Evolutionary conservation across 208 protist species (phyloP).

Genomic region (Trypanosoma congolense): DNA sequence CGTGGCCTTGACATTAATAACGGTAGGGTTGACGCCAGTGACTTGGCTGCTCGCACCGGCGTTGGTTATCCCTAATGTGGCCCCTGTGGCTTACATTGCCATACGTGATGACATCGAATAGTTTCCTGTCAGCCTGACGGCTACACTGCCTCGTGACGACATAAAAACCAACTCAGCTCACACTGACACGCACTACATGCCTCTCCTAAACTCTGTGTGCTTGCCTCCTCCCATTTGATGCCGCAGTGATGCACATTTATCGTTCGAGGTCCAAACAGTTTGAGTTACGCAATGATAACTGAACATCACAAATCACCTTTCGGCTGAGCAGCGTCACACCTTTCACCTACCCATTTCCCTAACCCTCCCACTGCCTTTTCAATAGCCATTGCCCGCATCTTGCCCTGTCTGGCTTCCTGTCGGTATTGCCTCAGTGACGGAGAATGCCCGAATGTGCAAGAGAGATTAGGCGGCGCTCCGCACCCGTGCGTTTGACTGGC

Average conservation of each 20-base stretch:
- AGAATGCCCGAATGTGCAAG: conserved; percentile 1
- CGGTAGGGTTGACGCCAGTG: too few species aligned
- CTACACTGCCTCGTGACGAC: background rate
- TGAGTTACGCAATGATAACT: conserved; percentile 3
- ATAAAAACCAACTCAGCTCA: conserved; percentile 5
- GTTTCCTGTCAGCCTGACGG: conserved; percentile 9
- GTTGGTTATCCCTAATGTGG: too few species aligned
- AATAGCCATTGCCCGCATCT: background rate
- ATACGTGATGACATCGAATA: conserved; percentile 2
- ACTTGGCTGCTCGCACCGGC: too few species aligned
- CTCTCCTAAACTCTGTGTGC: background rate
- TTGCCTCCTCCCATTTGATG: background rate
- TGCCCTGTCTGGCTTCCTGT: conserved; percentile 4
- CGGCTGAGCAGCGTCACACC: background rate
- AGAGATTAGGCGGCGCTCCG: background rate
- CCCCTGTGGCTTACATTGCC: background rate
- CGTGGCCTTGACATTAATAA: too few species aligned
- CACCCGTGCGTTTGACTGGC: too few species aligned
- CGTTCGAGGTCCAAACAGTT: conserved; percentile 7
- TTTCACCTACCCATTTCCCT: background rate
- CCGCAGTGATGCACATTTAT: conserved; percentile 2
- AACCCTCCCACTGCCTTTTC: background rate
- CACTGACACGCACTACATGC: background rate
- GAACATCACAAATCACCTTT: conserved; percentile 8
- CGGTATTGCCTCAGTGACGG: conserved; percentile 1